Percentiles rank a stretch among this genome's conserved stretches.
phyloP scores from a whole-genome alignment of 495 filamentous ascomycete genomes.

The Penicillium pulvis region DNA sequence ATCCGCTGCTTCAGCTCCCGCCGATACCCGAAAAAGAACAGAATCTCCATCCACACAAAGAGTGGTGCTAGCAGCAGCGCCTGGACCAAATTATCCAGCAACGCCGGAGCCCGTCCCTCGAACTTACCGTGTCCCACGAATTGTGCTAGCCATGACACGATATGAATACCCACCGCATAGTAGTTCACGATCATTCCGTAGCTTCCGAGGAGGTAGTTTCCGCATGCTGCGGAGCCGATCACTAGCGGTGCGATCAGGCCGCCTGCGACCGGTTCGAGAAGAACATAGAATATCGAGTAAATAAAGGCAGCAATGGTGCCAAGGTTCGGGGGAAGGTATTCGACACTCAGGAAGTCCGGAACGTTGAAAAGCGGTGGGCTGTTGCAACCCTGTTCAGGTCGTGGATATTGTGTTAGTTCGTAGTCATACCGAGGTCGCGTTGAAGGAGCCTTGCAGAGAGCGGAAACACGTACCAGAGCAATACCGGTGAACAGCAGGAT shows the following conservation, averaged over 20 bases:
- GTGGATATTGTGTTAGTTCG: slow-evolving; percentile 9
- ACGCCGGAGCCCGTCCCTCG: slow-evolving; percentile 83
- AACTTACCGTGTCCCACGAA: slow-evolving; percentile 91
- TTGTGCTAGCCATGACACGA: slow-evolving; percentile 81
- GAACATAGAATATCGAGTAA: slow-evolving; percentile 80
- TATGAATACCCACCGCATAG: slow-evolving; percentile 65
- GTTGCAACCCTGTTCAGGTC: slow-evolving; percentile 66
- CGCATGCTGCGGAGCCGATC: slow-evolving; percentile 67
- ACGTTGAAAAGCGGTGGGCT: slow-evolving; percentile 69
- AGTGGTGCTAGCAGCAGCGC: slow-evolving; percentile 94
- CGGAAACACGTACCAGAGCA: slow-evolving; percentile 63
- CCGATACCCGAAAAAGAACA: slow-evolving; percentile 90
- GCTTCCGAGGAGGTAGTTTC: slow-evolving; percentile 70
- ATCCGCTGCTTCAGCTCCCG: slow-evolving; percentile 81
- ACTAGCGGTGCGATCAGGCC: slow-evolving; percentile 70
- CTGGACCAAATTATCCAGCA: slow-evolving; percentile 89
- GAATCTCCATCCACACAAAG: slow-evolving; percentile 94
- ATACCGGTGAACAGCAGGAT: slow-evolving; percentile 78
- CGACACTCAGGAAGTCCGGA: slow-evolving; percentile 67
- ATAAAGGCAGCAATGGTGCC: slow-evolving; percentile 72
- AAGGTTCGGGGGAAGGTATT: slow-evolving; percentile 78
- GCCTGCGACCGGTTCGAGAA: slow-evolving; percentile 93
- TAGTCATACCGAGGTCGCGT: not conserved
- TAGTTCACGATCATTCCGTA: slow-evolving; percentile 70
- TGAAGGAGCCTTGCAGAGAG: slow-evolving; percentile 2